Percentiles rank a stretch among this genome's conserved stretches.
Conservation (phyloP, 805 yeast species). For the Wickerhamomyces canadensis region DNA sequence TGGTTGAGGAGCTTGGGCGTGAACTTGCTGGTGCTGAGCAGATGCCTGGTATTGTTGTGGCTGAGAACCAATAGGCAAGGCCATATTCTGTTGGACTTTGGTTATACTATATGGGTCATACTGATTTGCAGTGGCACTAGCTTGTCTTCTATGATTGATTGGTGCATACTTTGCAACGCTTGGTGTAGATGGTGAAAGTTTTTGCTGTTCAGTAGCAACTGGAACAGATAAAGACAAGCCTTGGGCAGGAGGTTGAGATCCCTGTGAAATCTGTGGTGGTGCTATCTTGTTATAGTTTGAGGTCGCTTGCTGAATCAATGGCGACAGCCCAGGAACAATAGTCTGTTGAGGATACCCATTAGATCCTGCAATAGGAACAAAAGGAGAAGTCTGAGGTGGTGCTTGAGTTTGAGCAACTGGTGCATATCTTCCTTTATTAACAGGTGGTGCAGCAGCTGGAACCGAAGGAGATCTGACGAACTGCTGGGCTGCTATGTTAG, state of each 20-base stretch:
- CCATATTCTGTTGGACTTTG: conserved; percentile 3
- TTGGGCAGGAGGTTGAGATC: background rate
- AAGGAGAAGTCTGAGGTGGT: background rate
- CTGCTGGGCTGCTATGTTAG: no score
- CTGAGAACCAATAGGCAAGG: background rate
- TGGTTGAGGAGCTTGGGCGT: no score
- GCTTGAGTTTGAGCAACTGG: background rate
- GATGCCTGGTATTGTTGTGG: conserved; percentile 1
- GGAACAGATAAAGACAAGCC: conserved; percentile 1
- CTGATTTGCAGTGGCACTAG: conserved; percentile 23
- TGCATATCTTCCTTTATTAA: background rate
- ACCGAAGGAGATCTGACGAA: background rate
- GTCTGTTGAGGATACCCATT: background rate
- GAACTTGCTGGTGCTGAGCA: no score
- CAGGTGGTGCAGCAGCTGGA: background rate
- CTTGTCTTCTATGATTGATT: conserved; percentile 25
- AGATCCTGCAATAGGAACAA: background rate
- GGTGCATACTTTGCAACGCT: conserved; percentile 35
- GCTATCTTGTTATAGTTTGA: no score
- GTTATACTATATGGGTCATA: conserved; percentile 24
- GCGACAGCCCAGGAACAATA: conserved; percentile 7
- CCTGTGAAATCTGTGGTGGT: no score
- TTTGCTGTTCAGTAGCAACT: conserved; percentile 9
- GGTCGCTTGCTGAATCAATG: conserved; percentile 5
- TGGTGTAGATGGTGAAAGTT: conserved; percentile 15